These are phyloP conservation scores for Eucalyptus polybractea DNA, from an alignment of 345 rosid species.

Conservation along the genomic window DNA sequence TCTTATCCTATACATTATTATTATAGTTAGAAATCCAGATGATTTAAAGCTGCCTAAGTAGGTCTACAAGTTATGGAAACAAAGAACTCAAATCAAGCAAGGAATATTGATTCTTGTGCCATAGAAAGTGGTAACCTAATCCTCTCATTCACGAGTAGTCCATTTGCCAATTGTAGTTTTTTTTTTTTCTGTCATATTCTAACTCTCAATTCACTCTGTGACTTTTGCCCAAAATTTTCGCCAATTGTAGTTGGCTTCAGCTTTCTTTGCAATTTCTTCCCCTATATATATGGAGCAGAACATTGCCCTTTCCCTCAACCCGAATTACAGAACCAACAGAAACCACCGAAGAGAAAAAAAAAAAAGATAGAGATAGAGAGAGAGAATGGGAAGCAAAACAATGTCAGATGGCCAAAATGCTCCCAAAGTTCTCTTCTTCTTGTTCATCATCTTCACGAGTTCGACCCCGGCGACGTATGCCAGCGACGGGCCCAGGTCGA, in stretches of 20 bases:
- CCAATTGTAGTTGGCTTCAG: neutral
- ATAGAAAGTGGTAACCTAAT: no score
- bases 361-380: neutral
- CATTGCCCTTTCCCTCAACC: neutral
- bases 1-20: neutral
- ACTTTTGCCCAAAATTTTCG: no score
- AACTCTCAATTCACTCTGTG: no score
- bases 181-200: no score
- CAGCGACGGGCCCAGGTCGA: neutral
- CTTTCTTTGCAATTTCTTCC: neutral
- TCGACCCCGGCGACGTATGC: neutral
- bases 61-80: neutral
- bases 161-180: neutral
- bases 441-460: neutral
- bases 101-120: no score
- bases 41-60: neutral
- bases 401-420: neutral
- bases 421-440: neutral
- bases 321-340: neutral
- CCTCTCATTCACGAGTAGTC: neutral
- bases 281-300: neutral
- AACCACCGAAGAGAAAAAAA: neutral
- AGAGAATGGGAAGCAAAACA: neutral
- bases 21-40: neutral
- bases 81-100: neutral